These are phyloP conservation scores for Camelina neglecta DNA, from an alignment of 345 rosid species.

Conservation along the genomic window DNA sequence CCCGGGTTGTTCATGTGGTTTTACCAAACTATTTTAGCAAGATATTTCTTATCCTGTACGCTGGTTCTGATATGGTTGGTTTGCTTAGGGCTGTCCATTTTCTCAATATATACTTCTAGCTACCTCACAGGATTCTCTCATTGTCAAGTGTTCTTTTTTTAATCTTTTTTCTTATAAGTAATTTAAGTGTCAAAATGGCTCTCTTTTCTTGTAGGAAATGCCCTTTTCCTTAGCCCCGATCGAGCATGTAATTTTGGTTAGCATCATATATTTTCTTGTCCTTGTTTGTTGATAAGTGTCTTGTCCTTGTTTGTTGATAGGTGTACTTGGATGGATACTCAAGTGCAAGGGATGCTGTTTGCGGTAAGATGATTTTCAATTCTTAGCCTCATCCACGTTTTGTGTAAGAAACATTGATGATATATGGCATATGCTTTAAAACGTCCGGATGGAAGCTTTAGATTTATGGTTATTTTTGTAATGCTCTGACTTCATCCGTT, in stretches of 20 bases:
- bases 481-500: neutral
- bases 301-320: slow-evolving; percentile 41
- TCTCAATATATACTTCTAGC: too few species aligned
- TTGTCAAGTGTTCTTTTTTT: too few species aligned
- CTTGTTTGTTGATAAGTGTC: neutral
- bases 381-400: slow-evolving; percentile 8
- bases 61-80: too few species aligned
- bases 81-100: too few species aligned
- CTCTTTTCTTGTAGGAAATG: slow-evolving; percentile 49
- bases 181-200: neutral
- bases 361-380: slow-evolving; percentile 52
- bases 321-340: slow-evolving; percentile 35
- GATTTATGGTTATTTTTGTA: neutral
- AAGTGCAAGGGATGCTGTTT: slow-evolving; percentile 60
- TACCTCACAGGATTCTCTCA: too few species aligned
- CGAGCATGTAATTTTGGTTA: too few species aligned
- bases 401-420: slow-evolving; percentile 2
- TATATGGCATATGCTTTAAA: neutral
- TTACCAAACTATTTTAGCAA: too few species aligned
- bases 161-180: too few species aligned
- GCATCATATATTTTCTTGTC: neutral
- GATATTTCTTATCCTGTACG: too few species aligned
- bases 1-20: too few species aligned
- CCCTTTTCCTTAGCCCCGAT: neutral
- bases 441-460: neutral